Percentiles rank a stretch among this genome's conserved stretches.
Conservation (phyloP, 208 protist species). For the Leptomonas seymouri region DNA sequence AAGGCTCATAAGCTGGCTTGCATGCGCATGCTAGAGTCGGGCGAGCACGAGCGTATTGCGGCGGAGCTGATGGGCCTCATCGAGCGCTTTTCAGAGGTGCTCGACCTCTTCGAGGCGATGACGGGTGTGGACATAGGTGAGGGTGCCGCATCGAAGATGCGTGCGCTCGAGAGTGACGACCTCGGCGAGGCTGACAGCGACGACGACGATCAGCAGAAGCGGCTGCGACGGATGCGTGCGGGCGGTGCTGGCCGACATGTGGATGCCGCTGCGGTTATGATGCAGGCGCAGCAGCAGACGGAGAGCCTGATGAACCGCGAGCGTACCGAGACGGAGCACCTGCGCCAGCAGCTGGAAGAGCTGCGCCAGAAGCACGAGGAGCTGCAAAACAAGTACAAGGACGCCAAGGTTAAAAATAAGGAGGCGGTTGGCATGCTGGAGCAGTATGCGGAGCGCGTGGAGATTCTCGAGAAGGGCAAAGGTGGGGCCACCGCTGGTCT, state of each 20-base stretch:
- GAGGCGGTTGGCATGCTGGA: slow-evolving; percentile 66
- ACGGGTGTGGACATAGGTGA: slow-evolving; percentile 86
- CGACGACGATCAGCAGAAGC: slow-evolving; percentile 70
- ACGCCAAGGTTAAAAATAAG: slow-evolving; percentile 91
- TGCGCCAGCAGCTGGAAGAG: slow-evolving; percentile 77
- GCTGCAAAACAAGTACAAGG: slow-evolving; percentile 92
- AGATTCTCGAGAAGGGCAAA: slow-evolving; percentile 54
- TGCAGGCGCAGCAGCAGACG: slow-evolving; percentile 79
- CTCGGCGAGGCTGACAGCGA: slow-evolving; percentile 68
- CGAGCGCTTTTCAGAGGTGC: slow-evolving; percentile 74
- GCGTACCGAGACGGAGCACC: slow-evolving; percentile 55
- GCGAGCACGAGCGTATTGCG: slow-evolving; percentile 69
- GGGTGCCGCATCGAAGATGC: slow-evolving; percentile 59
- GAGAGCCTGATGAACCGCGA: slow-evolving; percentile 76
- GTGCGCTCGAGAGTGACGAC: slow-evolving; percentile 57
- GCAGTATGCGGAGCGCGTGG: slow-evolving; percentile 67
- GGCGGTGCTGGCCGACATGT: slow-evolving; percentile 10
- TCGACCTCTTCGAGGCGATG: slow-evolving; percentile 88
- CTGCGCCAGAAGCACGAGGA: slow-evolving; percentile 84
- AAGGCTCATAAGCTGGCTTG: slow-evolving; percentile 79
- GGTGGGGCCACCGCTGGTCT: slow-evolving; percentile 11
- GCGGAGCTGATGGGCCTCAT: slow-evolving; percentile 85
- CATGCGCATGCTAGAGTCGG: slow-evolving; percentile 84
- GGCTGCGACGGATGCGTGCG: slow-evolving; percentile 46
- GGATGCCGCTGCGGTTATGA: slow-evolving; percentile 52